phyloP scores from a whole-genome alignment of 1,284 basidiomycete genomes.

The Lentinula novae-zelandiae region DNA sequence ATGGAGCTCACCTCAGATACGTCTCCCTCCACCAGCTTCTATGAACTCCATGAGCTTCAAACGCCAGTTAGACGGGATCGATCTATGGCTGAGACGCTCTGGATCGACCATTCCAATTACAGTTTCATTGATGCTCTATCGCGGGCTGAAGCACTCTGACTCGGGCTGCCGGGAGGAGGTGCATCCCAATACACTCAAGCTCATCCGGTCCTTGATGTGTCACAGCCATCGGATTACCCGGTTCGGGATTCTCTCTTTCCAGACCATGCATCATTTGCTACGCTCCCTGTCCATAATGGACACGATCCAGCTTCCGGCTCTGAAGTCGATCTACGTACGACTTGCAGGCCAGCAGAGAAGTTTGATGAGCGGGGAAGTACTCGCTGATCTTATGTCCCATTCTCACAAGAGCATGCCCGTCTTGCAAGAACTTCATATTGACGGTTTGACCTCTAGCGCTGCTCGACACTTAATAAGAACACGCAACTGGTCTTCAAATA shows the following conservation, averaged over 20 bases:
- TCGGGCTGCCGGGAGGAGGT: not conserved
- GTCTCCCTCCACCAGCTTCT: not conserved
- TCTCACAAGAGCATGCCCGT: not conserved
- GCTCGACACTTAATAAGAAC: not conserved
- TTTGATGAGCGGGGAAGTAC: not conserved
- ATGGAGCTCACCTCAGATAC: conserved; percentile 6
- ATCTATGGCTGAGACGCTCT: conserved; percentile 10
- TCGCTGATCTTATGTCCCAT: not conserved
- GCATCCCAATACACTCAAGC: not conserved
- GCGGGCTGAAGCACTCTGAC: not conserved
- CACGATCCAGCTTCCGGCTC: not conserved
- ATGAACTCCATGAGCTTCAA: not conserved
- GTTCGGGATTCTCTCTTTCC: not conserved
- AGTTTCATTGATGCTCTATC: not conserved
- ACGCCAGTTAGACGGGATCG: conserved; percentile 2
- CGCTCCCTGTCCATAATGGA: not conserved
- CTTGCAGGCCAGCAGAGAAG: not conserved
- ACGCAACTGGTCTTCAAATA: not conserved
- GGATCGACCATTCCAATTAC: conserved; percentile 3
- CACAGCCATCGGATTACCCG: not conserved
- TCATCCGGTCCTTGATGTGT: not conserved
- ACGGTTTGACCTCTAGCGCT: not conserved
- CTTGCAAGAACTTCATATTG: not conserved
- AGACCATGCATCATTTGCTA: not conserved
- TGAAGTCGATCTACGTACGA: not conserved